Evolutionary conservation across 352 stramenopile genomes (phyloP).

Genomic region (Phytophthora syringae): DNA sequence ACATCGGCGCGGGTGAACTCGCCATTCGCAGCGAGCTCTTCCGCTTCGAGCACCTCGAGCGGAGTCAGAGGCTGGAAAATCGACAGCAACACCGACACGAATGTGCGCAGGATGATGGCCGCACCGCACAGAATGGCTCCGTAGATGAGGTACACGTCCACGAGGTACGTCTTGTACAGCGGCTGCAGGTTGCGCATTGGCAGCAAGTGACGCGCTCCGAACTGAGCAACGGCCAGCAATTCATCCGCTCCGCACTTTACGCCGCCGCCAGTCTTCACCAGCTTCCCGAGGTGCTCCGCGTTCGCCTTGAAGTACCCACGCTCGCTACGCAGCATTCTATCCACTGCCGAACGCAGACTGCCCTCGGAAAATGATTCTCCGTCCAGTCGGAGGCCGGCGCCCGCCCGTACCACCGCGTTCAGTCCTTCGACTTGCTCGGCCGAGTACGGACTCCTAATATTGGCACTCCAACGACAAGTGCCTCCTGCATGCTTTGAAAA

Average conservation of each 20-base stretch:
- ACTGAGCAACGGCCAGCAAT: conserved; percentile 59
- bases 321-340: conserved; percentile 44
- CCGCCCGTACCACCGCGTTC: conserved; percentile 61
- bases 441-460: conserved; percentile 75
- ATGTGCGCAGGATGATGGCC: conserved; percentile 84
- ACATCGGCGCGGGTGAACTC: conserved; percentile 16
- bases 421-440: conserved; percentile 81
- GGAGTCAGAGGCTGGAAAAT: conserved; percentile 59
- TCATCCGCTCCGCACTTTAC: conserved; percentile 58
- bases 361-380: conserved; percentile 41
- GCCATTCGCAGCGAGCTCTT: conserved; percentile 26
- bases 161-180: conserved; percentile 84
- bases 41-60: conserved; percentile 28
- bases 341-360: conserved; percentile 38
- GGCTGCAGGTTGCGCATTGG: conserved; percentile 66
- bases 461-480: conserved; percentile 63
- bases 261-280: conserved; percentile 70
- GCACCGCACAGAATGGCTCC: conserved; percentile 80
- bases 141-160: conserved; percentile 90
- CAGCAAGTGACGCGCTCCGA: conserved; percentile 58
- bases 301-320: conserved; percentile 44
- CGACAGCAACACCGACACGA: conserved; percentile 69
- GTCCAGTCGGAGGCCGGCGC: conserved; percentile 55
- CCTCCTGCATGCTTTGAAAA: conserved; percentile 64
- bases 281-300: conserved; percentile 55